A percentile compares a stretch with the other conserved stretches of the same genome.
Evolutionary conservation across 192 early-diverging fungal genomes (phyloP).

Genomic region (Backusella australiensis): DNA sequence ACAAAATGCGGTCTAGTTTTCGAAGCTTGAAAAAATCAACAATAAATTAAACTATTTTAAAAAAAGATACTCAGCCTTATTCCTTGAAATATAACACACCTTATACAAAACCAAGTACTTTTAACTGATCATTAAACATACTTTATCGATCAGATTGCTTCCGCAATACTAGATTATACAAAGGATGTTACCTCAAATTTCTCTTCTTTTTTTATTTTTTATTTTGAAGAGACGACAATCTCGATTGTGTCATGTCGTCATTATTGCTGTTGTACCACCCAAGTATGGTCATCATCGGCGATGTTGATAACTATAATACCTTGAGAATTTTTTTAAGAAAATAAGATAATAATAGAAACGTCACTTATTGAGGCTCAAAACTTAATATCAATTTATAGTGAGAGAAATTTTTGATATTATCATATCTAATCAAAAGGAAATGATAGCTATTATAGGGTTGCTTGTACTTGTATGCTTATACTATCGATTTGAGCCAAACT

Average conservation of each 20-base stretch:
- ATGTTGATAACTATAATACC: not conserved
- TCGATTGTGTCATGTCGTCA: slow-evolving; percentile 3
- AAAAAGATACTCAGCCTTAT: not conserved
- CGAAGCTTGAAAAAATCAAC: not conserved
- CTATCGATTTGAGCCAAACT: not conserved
- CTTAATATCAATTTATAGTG: too few relatives aligned
- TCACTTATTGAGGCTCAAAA: too few relatives aligned
- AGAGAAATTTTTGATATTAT: too few relatives aligned
- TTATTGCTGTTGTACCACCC: not conserved
- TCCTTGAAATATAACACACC: not conserved
- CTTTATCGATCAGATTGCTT: not conserved
- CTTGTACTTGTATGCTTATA: not conserved
- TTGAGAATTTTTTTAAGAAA: not conserved
- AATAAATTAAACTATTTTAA: not conserved
- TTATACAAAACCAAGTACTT: not conserved
- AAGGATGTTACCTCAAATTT: not conserved
- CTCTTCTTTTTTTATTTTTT: not conserved
- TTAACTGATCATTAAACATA: not conserved
- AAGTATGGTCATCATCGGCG: not conserved
- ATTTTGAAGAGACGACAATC: not conserved
- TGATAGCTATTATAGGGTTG: not conserved
- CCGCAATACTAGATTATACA: not conserved
- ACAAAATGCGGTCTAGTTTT: not conserved
- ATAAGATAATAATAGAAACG: not conserved
- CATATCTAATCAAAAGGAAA: not conserved